These are phyloP conservation scores for Melaleuca quinquenervia DNA, from an alignment of 345 rosid genomes.

Conservation along the genomic window DNA sequence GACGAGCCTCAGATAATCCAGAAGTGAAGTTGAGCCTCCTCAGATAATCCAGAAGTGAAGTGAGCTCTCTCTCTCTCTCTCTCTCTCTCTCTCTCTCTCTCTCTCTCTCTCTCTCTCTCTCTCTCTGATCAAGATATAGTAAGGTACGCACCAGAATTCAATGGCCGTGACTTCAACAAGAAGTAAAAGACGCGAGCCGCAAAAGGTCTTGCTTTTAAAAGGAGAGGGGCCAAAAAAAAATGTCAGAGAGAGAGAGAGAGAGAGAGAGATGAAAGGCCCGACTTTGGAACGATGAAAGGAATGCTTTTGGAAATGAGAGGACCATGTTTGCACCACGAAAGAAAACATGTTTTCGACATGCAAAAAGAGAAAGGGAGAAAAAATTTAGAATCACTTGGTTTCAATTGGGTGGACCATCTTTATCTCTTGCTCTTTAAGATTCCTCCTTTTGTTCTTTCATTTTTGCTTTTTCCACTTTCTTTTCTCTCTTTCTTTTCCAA, in stretches of 20 bases:
- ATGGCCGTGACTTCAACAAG: neutral
- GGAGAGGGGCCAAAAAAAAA: neutral
- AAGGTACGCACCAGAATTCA: neutral
- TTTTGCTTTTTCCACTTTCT: neutral
- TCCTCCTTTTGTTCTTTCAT: conserved; percentile 2
- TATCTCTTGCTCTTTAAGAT: conserved; percentile 9
- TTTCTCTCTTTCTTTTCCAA: neutral
- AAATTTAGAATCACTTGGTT: neutral
- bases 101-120: neutral
- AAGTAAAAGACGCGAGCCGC: conserved; percentile 3
- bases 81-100: neutral
- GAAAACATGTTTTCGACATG: conserved; percentile 15
- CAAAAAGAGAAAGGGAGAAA: neutral
- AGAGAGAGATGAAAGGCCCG: conserved; percentile 8
- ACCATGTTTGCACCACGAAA: conserved; percentile 5
- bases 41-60: neutral
- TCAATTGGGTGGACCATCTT: neutral
- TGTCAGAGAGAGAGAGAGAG: neutral
- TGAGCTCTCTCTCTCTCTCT: neutral
- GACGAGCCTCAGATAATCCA: neutral
- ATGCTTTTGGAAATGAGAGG: conserved; percentile 22
- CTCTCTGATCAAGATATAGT: neutral
- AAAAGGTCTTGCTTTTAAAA: conserved; percentile 7
- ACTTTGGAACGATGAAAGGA: conserved; percentile 7
- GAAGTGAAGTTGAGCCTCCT: neutral